Evolutionary conservation across 805 yeast genomes (phyloP), one percentile per base, ranked within the genome.

Genomic region (Danielia oregonensis): DNA sequence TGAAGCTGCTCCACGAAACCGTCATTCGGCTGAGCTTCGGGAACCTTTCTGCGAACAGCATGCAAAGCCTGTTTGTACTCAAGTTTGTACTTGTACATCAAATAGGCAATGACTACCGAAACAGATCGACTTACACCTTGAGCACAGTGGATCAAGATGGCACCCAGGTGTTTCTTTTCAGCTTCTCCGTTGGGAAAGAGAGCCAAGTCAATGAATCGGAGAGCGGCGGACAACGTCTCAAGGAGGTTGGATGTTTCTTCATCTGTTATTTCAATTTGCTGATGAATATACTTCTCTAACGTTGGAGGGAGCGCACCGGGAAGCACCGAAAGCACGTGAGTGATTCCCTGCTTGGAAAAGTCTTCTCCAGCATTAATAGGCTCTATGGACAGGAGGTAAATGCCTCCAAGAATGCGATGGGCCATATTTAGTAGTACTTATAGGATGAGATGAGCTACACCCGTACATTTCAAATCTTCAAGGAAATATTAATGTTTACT

Each of bases 231-330:
- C 33, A 91, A 70, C 42, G 72, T 66, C 40, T 75, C 72, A 35
- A 89, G 52, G 9, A 93, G 70, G 46, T 91, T 79, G 16, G 79
- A 74, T 2, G 72, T 69, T 27, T 74, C 78, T 36, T 78, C 79
- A 54, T 93, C 98, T 40, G 86, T 81, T 6, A 91, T 62, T 6
- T 78, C 75, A 19, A 91, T 70, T 42, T 81, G 86, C 26, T 74
- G 66, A 42, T 73, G 70, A 6, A 55, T 63, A 49, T 80, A 83
- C 11, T 56, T 50, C 10, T 66, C 57, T 44, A 79, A 74, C 33
- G 59, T 58, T 5, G 63, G 58, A 3, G 89, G 83, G 9, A 85
- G 63, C 9, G 68, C 69, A 10, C 86, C 87, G 30, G 77, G 76
- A 14, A 87, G 60, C 1, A 82, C 72, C 0, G 95, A 81, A 15